Conservation (phyloP, 495 filamentous ascomycete genomes). For the Cetradonia linearis region DNA sequence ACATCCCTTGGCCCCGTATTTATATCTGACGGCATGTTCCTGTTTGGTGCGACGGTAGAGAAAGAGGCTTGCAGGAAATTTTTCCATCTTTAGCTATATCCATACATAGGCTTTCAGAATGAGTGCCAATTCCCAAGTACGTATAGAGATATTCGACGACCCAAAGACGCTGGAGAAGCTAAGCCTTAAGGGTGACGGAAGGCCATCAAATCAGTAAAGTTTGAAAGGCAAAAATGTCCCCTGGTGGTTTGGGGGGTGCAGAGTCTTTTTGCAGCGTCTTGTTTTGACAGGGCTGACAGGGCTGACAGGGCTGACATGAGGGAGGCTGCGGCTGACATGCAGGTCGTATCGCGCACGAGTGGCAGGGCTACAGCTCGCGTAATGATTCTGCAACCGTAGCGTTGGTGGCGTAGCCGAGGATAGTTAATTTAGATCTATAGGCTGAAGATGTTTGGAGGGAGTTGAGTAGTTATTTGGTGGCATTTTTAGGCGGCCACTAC, state of each 20-base stretch:
- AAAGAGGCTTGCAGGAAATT: neutral
- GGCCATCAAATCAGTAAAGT: neutral
- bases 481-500: too few relatives aligned
- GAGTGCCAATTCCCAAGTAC: neutral
- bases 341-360: conserved; percentile 1
- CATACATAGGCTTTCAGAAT: neutral
- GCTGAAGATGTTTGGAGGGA: neutral
- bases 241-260: neutral
- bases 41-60: neutral
- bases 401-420: neutral
- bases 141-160: neutral
- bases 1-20: neutral
- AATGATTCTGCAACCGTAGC: neutral
- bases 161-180: neutral
- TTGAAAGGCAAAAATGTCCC: neutral
- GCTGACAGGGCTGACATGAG: conserved; percentile 12
- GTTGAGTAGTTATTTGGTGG: too few relatives aligned
- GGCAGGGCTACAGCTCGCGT: conserved; percentile 2
- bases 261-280: neutral
- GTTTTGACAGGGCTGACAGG: too few relatives aligned
- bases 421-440: neutral
- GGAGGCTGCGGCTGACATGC: neutral
- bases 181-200: neutral
- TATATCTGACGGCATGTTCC: neutral
- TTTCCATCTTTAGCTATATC: conserved; percentile 2